Evolutionary conservation across 2,329 filamentous ascomycete species (phyloP), one percentile per base, ranked within the genome.

Genomic region (Coleophoma eucalyptorum): DNA sequence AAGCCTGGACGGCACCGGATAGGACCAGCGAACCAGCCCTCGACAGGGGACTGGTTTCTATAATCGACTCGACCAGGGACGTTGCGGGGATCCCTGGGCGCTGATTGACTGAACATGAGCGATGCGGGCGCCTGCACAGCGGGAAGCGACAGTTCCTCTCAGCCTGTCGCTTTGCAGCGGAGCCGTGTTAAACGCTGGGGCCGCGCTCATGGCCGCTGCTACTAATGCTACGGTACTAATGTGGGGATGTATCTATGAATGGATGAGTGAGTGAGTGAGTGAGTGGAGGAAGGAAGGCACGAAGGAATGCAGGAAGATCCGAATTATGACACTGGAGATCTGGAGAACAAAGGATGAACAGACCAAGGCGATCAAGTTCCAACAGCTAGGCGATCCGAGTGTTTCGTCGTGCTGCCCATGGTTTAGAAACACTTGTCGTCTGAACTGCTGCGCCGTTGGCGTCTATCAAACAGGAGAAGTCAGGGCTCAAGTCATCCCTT

Each of bases 131-230:
- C 3, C 45, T 47, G 45, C 45, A 47, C 19, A 19, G 46, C 46
- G 46, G 46, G 46, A 48, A 40, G 46, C 20, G 46, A 48, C 4
- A 26, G 26, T 4, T n/a, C 2, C 11, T 5, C 3, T 13, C n/a
- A 26, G 42, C 42, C 42, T 44, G 20, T 44, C 42, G 21, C 16
- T 44, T 31, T 31, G 21, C 15, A 4, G 20, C 11, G 20, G 26
- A 31, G 5, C 42, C 26, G n/a, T 26, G 18, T 42, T 52, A 52
- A 35, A 50, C 50, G 50, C 50, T 43, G 33, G 49, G 50, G 50
- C 50, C 50, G 50, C 50, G 43, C 12, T 34, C 31, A 38, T 26
- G 26, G 26, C 26, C 26, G 26, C 26, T 8, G 26, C 26, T 26
- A 8, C 26, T 26, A 7, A 4, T 26, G 26, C 26, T 26, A n/a